phyloP scores from a whole-genome alignment of 805 yeast species.

The Teunomyces stri region DNA sequence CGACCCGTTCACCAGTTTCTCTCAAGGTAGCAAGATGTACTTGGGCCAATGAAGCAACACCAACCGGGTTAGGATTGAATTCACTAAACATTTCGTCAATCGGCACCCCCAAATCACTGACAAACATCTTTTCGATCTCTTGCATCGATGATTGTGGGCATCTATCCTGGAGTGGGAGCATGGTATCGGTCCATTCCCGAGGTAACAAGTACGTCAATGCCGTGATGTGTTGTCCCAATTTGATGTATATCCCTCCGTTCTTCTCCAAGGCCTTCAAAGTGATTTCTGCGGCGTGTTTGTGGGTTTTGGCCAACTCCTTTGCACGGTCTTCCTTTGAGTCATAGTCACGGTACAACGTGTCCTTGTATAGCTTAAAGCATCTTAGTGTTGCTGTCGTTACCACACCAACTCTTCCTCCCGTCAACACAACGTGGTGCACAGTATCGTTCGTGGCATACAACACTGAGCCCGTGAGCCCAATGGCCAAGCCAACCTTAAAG shows the following conservation, averaged over 20 bases:
- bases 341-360: slow-evolving; percentile 47
- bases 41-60: slow-evolving; percentile 95
- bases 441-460: slow-evolving; percentile 38
- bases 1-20: slow-evolving; percentile 67
- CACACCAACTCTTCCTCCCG: slow-evolving; percentile 53
- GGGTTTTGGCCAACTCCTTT: slow-evolving; percentile 62
- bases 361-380: slow-evolving; percentile 71
- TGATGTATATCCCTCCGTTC: slow-evolving; percentile 92
- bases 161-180: slow-evolving; percentile 87
- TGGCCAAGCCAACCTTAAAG: slow-evolving; percentile 24
- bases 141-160: slow-evolving; percentile 80
- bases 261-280: slow-evolving; percentile 75
- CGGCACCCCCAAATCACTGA: slow-evolving; percentile 57
- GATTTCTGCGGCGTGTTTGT: slow-evolving; percentile 69
- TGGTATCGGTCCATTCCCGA: slow-evolving; percentile 90
- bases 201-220: slow-evolving; percentile 93
- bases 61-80: slow-evolving; percentile 76
- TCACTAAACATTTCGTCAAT: slow-evolving; percentile 63
- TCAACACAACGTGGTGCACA: slow-evolving; percentile 32
- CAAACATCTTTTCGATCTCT: slow-evolving; percentile 67
- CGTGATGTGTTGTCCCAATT: slow-evolving; percentile 89
- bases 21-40: slow-evolving; percentile 77
- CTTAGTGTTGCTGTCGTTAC: slow-evolving; percentile 67
- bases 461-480: slow-evolving; percentile 27
- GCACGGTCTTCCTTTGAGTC: slow-evolving; percentile 42